phyloP scores from a whole-genome alignment of 306 rosid genomes.

The Alnus glutinosa region DNA sequence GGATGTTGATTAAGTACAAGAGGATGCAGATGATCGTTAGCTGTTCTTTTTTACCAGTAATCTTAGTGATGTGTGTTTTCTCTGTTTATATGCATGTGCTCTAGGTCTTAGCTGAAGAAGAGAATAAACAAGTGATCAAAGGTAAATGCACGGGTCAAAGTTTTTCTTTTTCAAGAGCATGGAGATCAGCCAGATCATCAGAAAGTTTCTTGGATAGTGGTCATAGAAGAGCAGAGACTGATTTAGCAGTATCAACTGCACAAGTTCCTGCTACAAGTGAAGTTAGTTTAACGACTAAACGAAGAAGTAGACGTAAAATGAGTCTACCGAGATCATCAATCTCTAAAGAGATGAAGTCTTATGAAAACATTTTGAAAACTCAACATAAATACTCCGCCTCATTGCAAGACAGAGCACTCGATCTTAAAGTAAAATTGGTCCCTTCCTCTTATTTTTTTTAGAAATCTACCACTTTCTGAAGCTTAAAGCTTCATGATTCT shows the following conservation, averaged over 20 bases:
- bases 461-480: not conserved
- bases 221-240: constrained; percentile 38
- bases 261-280: constrained; percentile 48
- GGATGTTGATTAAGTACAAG: not conserved
- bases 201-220: constrained; percentile 52
- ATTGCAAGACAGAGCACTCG: constrained; percentile 26
- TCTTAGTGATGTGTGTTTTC: constrained; percentile 5
- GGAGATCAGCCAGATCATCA: constrained; percentile 48
- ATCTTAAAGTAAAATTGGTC: constrained; percentile 43
- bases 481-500: constrained; percentile 20
- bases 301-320: constrained; percentile 63
- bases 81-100: constrained; percentile 25
- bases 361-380: constrained; percentile 42
- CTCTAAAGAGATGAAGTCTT: constrained; percentile 44
- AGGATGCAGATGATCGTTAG: not conserved
- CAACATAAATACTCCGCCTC: constrained; percentile 44
- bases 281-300: constrained; percentile 49
- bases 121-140: constrained; percentile 47
- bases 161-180: constrained; percentile 47
- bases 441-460: constrained; percentile 12
- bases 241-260: constrained; percentile 35
- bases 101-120: constrained; percentile 58
- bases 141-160: constrained; percentile 52
- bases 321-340: constrained; percentile 36
- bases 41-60: not conserved